Percentiles rank a stretch among this genome's conserved stretches.
phyloP scores from a whole-genome alignment of 768 basidiomycete species.

The Dictyophora rubrovolvata region DNA sequence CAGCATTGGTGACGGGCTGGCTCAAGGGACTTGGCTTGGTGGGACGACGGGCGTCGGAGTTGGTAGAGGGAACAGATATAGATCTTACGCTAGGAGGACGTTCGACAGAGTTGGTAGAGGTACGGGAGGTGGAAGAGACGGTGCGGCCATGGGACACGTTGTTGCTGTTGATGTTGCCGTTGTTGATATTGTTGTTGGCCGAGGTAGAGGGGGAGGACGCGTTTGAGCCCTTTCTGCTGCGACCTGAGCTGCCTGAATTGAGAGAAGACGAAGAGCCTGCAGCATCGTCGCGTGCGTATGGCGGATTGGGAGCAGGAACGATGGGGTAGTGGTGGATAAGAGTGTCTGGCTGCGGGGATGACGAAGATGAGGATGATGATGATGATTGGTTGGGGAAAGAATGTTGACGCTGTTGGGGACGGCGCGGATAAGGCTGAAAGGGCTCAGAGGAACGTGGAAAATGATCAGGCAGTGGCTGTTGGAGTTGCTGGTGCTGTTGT shows the following conservation, averaged over 20 bases:
- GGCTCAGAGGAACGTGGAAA: conserved; percentile 11
- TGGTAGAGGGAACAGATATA: conserved; percentile 20
- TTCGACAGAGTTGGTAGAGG: conserved; percentile 9
- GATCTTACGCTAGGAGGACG: conserved; percentile 11
- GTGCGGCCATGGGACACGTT: conserved; percentile 19
- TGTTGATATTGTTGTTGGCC: conserved; percentile 25
- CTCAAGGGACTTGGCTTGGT: conserved; percentile 58
- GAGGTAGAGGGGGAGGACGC: conserved; percentile 11
- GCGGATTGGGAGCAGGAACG: conserved; percentile 39
- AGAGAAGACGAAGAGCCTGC: conserved; percentile 72
- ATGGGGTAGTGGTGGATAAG: conserved; percentile 25
- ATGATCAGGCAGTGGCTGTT: conserved; percentile 7
- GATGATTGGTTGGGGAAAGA: conserved; percentile 36
- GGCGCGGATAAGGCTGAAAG: conserved; percentile 22
- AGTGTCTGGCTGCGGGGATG: conserved; percentile 40
- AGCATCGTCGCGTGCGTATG: conserved; percentile 71
- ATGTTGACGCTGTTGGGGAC: conserved; percentile 30
- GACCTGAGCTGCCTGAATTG: conserved; percentile 36
- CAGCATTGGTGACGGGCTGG: conserved; percentile 53
- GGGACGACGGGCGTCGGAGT: conserved; percentile 18
- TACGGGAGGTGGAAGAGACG: conserved; percentile 1
- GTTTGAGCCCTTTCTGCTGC: conserved; percentile 9
- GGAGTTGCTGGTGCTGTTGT: conserved; percentile 10
- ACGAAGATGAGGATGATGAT: conserved; percentile 40
- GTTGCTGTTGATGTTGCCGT: conserved; percentile 25